Evolutionary conservation across 2,329 filamentous ascomycete genomes (phyloP).

Genomic region (Fusarium succisae): DNA sequence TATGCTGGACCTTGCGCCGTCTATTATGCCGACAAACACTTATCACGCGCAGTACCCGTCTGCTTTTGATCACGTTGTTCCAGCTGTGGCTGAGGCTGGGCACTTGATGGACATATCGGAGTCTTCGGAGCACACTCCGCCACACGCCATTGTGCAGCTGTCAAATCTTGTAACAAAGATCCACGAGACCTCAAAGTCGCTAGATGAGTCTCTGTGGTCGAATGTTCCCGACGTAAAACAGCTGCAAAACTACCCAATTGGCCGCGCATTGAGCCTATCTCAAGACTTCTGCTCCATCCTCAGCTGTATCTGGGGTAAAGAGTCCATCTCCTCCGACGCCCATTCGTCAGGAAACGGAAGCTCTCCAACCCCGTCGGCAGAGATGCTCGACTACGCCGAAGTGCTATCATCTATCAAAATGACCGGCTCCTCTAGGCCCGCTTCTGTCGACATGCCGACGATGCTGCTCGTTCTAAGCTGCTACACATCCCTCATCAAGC

Average conservation of each 20-base stretch:
- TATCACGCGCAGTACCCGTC: neutral
- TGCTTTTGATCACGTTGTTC: neutral
- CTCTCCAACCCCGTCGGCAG: neutral
- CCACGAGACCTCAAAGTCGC: neutral
- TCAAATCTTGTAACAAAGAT: neutral
- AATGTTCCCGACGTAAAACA: neutral
- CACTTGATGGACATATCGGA: neutral
- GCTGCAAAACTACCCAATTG: neutral
- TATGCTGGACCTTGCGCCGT: neutral
- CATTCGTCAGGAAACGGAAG: neutral
- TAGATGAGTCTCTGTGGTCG: rapidly evolving
- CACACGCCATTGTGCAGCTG: neutral
- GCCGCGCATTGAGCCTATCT: neutral
- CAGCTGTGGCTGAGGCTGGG: neutral
- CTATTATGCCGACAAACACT: neutral
- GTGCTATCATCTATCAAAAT: neutral
- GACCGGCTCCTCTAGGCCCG: neutral
- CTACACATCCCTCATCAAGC: neutral
- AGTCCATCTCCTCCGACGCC: neutral
- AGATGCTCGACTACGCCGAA: neutral
- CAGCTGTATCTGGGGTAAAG: neutral
- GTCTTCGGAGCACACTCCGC: neutral
- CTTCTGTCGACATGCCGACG: neutral
- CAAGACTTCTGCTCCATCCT: neutral
- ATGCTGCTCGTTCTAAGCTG: neutral